Percentiles rank a stretch among this genome's conserved stretches.
Evolutionary conservation across 2,329 filamentous ascomycete genomes (phyloP).

Genomic region (Trichoderma gracile): DNA sequence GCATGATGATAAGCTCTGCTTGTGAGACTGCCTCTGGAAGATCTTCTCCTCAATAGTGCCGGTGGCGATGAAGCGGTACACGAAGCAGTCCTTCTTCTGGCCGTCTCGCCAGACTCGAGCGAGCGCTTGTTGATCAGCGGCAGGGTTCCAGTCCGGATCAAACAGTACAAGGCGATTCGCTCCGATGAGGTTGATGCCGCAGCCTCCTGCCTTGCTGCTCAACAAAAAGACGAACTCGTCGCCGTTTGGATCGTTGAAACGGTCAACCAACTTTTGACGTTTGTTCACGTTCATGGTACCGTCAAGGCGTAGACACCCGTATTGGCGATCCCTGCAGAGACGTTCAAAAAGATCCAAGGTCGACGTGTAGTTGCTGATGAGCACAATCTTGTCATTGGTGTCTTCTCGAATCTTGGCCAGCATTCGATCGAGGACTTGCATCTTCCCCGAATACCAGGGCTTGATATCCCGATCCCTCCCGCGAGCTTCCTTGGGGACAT

Average conservation of each 20-base stretch:
- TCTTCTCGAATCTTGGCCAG: constrained; percentile 91
- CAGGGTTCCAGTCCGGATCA: constrained; percentile 97
- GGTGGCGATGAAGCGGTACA: constrained; percentile 98
- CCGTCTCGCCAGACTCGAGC: constrained; percentile 98
- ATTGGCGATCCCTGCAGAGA: constrained; percentile 79
- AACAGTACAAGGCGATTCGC: constrained; percentile 94
- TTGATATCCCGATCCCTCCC: constrained; percentile 91
- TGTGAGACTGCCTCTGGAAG: constrained; percentile 97
- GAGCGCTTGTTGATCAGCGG: constrained; percentile 93
- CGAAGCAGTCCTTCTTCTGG: constrained; percentile 98
- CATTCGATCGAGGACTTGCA: constrained; percentile 98
- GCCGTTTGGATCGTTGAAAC: constrained; percentile 91
- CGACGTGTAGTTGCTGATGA: constrained; percentile 98
- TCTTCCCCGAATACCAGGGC: constrained; percentile 96
- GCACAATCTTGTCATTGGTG: constrained; percentile 97
- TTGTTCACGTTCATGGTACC: constrained; percentile 98
- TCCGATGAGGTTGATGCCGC: constrained; percentile 92
- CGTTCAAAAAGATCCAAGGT: constrained; percentile 93
- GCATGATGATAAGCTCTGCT: constrained; percentile 92
- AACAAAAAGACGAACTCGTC: constrained; percentile 93
- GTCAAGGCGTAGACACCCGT: constrained; percentile 86
- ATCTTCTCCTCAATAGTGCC: constrained; percentile 99
- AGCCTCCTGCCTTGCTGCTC: constrained; percentile 94
- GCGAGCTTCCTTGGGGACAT: constrained; percentile 80
- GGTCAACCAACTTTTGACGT: constrained; percentile 94